Conservation (phyloP, 208 protist species). For the Leishmania mexicana region DNA sequence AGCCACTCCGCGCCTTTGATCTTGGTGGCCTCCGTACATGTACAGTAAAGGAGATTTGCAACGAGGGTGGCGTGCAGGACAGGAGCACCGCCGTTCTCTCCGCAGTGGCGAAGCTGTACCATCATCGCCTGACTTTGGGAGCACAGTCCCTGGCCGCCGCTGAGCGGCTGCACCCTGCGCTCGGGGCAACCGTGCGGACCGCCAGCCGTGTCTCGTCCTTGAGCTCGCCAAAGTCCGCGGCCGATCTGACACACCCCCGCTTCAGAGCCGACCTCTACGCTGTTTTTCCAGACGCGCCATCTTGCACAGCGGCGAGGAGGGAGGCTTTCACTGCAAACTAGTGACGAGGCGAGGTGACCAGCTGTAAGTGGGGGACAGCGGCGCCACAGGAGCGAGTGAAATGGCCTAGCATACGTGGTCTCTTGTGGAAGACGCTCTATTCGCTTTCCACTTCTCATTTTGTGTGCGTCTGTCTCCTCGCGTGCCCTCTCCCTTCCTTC, state of each 20-base stretch:
- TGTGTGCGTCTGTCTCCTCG: neutral
- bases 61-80: neutral
- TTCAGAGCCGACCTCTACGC: conserved; percentile 43
- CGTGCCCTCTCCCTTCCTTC: neutral
- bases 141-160: neutral
- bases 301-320: neutral
- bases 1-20: neutral
- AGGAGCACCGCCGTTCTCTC: conserved; percentile 6
- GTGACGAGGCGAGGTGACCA: neutral
- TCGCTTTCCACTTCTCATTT: neutral
- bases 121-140: conserved; percentile 2
- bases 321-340: neutral
- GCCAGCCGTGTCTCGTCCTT: conserved; percentile 5
- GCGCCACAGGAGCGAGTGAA: neutral
- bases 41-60: neutral
- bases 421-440: neutral
- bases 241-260: conserved; percentile 39
- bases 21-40: neutral
- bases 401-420: neutral
- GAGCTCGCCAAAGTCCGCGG: conserved; percentile 9
- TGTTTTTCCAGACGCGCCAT: neutral
- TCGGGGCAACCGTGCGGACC: neutral
- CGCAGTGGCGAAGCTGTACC: conserved; percentile 7
- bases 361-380: neutral
- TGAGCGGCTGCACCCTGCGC: neutral